These are phyloP conservation scores for Uronychia setigera DNA, from an alignment of 73 alveolate genomes.

Conservation along the genomic window DNA sequence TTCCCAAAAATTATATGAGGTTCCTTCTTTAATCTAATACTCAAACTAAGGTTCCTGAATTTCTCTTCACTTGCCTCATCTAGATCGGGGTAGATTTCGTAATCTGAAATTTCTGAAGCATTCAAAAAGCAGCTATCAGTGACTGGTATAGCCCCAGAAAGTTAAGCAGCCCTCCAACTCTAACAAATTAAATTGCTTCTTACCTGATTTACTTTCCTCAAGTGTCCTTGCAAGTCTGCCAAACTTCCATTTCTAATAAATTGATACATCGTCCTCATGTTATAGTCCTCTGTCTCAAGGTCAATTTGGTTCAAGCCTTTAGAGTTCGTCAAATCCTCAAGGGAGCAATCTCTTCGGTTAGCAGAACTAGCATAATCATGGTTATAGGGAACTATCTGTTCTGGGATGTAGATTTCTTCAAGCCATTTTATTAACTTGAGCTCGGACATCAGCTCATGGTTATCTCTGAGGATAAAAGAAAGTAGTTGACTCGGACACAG, in stretches of 20 bases:
- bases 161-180: background rate
- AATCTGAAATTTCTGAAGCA: background rate
- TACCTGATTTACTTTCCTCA: background rate
- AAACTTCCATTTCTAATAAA: background rate
- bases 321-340: background rate
- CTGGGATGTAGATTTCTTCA: background rate
- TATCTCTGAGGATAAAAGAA: background rate
- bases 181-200: background rate
- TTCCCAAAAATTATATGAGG: background rate
- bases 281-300: background rate
- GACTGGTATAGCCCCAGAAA: background rate
- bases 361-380: background rate
- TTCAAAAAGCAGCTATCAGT: background rate
- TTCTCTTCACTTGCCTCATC: background rate
- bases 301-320: background rate
- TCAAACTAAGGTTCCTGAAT: background rate
- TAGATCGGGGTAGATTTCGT: background rate
- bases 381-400: background rate
- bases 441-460: background rate
- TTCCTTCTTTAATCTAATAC: background rate
- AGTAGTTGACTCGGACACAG: background rate
- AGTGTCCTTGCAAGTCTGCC: background rate
- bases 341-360: background rate
- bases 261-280: background rate
- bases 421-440: background rate